These are phyloP conservation scores for Massarina eburnea DNA, from an alignment of 2,329 filamentous ascomycete genomes.

Conservation along the genomic window DNA sequence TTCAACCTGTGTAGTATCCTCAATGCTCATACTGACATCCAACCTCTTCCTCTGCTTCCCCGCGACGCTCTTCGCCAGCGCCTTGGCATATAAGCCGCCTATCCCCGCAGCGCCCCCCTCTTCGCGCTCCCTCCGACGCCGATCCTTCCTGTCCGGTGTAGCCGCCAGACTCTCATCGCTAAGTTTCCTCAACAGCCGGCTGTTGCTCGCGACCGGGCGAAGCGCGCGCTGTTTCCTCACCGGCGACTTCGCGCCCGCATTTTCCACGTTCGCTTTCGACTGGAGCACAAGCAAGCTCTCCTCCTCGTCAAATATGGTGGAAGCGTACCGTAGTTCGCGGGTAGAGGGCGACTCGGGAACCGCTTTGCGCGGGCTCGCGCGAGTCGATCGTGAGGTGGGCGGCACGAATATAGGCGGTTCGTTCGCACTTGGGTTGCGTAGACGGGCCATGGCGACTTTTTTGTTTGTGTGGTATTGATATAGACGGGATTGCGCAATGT, in stretches of 20 bases:
- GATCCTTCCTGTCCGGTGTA: slow-evolving; percentile 27
- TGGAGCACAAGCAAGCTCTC: slow-evolving; percentile 27
- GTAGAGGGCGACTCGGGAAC: slow-evolving; percentile 22
- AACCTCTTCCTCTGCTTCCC: slow-evolving; percentile 21
- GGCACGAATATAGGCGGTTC: slow-evolving; percentile 24
- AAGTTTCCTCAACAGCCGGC: slow-evolving; percentile 27
- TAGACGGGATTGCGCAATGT: slow-evolving; percentile 1
- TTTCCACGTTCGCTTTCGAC: slow-evolving; percentile 1
- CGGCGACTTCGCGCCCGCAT: slow-evolving; percentile 19
- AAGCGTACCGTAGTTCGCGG: slow-evolving; percentile 25
- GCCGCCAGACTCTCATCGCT: slow-evolving; percentile 32
- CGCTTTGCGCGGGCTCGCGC: slow-evolving; percentile 32
- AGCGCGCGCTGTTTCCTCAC: slow-evolving; percentile 34
- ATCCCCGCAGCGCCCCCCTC: slow-evolving; percentile 7
- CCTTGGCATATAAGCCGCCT: slow-evolving; percentile 26
- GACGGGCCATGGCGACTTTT: slow-evolving; percentile 32
- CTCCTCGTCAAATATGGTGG: slow-evolving; percentile 23
- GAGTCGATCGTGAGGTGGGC: slow-evolving; percentile 17
- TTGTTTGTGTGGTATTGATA: slow-evolving; percentile 2
- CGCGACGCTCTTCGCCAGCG: slow-evolving; percentile 29
- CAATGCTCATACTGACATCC: slow-evolving; percentile 12
- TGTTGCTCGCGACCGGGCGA: slow-evolving; percentile 36
- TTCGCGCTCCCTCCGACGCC: slow-evolving; percentile 19
- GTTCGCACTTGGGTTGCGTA: slow-evolving; percentile 34
- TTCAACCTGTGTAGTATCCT: slow-evolving; percentile 9